Percentiles rank a stretch among this genome's conserved stretches.
These are phyloP conservation scores for Exserohilum rostratum DNA, from an alignment of 2,329 filamentous ascomycete genomes.

Conservation along the genomic window DNA sequence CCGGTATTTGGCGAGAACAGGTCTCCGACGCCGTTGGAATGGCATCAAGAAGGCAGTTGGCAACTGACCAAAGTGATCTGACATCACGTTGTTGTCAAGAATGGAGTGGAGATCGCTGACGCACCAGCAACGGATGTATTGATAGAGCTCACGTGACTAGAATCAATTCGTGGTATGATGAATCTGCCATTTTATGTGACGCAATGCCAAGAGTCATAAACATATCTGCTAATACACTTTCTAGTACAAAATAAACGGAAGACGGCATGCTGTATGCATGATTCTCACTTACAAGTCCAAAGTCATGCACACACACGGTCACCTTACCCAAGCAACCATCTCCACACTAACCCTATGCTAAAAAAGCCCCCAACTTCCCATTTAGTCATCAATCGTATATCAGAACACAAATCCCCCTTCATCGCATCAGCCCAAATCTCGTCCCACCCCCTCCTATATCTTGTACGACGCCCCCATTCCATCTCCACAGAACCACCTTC, in stretches of 20 bases:
- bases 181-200: too few species aligned
- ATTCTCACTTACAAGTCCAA: too few species aligned
- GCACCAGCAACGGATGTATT: too few species aligned
- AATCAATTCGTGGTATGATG: too few species aligned
- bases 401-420: neutral
- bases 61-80: neutral
- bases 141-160: too few species aligned
- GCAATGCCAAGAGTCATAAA: too few species aligned
- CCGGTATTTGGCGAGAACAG: conserved; percentile 4
- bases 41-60: neutral
- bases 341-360: neutral
- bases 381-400: neutral
- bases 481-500: neutral
- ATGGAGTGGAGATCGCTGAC: neutral
- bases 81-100: neutral
- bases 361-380: too few species aligned
- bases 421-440: neutral
- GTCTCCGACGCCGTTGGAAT: conserved; percentile 2
- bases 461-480: neutral
- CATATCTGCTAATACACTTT: too few species aligned
- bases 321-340: too few species aligned
- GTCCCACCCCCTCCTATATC: neutral
- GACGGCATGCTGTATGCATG: too few species aligned
- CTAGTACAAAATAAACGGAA: too few species aligned
- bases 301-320: too few species aligned